Conservation (phyloP, 164 flowering plant genomes). For the Piper longum region DNA sequence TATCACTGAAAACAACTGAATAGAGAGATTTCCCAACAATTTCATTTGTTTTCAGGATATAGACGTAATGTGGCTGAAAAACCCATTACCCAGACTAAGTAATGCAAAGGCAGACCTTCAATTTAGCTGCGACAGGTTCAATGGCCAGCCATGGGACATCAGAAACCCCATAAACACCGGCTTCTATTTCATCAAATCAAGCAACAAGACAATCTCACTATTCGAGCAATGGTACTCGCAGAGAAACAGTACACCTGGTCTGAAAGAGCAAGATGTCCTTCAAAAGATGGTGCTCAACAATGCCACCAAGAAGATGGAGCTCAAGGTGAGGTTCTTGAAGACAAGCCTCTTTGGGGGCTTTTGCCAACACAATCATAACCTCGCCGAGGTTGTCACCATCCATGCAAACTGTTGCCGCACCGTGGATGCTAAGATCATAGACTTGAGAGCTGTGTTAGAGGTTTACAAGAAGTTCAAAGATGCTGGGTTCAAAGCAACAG, state of each 20-base stretch:
- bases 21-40: no score
- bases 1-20: no score
- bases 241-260: slow-evolving; percentile 33
- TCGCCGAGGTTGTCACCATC: slow-evolving; percentile 31
- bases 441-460: slow-evolving; percentile 24
- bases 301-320: slow-evolving; percentile 10
- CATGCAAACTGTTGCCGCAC: slow-evolving; percentile 68
- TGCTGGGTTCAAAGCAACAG: not conserved
- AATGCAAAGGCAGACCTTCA: slow-evolving; percentile 33
- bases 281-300: slow-evolving; percentile 15
- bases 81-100: slow-evolving; percentile 31
- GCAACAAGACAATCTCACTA: slow-evolving; percentile 40
- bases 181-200: slow-evolving; percentile 44
- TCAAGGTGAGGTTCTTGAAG: slow-evolving; percentile 26
- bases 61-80: slow-evolving; percentile 59
- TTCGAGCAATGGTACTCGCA: slow-evolving; percentile 34
- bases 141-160: slow-evolving; percentile 20
- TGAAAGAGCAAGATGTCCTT: slow-evolving; percentile 71
- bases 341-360: slow-evolving; percentile 52
- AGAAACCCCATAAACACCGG: slow-evolving; percentile 41
- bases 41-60: slow-evolving; percentile 35
- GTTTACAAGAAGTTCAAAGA: slow-evolving; percentile 37
- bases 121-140: slow-evolving; percentile 37
- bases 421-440: slow-evolving; percentile 37
- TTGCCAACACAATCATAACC: slow-evolving; percentile 33